phyloP scores from a whole-genome alignment of 1,139 yeast species.

The Chernovozyma aurita region DNA sequence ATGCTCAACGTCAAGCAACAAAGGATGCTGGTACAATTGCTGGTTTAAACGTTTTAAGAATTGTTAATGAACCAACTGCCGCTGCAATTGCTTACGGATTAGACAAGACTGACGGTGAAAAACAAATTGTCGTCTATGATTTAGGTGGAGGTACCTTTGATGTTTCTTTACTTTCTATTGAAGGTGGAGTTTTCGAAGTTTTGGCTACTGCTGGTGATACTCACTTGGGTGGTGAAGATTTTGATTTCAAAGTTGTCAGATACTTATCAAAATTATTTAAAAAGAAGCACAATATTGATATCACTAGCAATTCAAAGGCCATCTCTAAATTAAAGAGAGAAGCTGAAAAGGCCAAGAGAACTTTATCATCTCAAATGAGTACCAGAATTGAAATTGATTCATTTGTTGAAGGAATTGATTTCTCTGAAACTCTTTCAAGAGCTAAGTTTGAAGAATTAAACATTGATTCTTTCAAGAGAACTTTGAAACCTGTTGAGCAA shows the following conservation, averaged over 20 bases:
- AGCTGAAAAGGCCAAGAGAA: constrained; percentile 95
- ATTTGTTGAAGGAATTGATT: constrained; percentile 91
- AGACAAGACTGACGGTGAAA: constrained; percentile 63
- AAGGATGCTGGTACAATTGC: constrained; percentile 98
- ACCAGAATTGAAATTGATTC: constrained; percentile 93
- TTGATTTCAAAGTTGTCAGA: constrained; percentile 83
- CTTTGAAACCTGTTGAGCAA: constrained; percentile 89
- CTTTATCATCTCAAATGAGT: constrained; percentile 85
- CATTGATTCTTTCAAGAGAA: constrained; percentile 80
- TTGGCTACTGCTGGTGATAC: constrained; percentile 53
- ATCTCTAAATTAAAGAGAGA: constrained; percentile 89
- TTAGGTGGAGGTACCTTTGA: constrained; percentile 56
- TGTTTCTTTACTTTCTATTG: constrained; percentile 47
- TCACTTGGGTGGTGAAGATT: constrained; percentile 84
- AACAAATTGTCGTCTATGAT: constrained; percentile 48
- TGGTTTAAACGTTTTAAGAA: constrained; percentile 89
- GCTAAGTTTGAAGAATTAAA: constrained; percentile 95
- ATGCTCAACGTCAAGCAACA: constrained; percentile 98
- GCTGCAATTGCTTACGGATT: constrained; percentile 98
- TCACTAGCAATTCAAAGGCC: constrained; percentile 71
- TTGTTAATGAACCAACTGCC: constrained; percentile 97
- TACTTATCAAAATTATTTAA: constrained; percentile 82
- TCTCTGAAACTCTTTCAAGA: constrained; percentile 86
- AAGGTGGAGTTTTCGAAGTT: constrained; percentile 52
- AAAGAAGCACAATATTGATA: constrained; percentile 81